Base-by-base conservation (phyloP, 1,284 basidiomycete species). In the Ceratobasidium sp. region DNA sequence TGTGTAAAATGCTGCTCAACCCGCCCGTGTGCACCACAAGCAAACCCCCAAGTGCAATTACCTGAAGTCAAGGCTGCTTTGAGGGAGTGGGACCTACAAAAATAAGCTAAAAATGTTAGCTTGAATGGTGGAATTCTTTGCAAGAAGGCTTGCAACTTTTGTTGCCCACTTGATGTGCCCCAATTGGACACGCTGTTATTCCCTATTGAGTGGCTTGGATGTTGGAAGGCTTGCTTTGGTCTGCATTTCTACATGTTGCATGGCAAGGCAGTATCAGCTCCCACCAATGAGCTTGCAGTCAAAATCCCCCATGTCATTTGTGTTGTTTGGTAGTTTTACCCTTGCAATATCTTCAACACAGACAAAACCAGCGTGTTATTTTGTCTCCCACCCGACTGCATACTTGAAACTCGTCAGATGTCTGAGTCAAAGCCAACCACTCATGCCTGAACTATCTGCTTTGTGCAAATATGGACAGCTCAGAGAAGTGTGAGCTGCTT, bases 311-410 rank as follows among this genome's bases (percentile, higher is more conserved):
- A 69, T 14, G 28, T 74, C 26, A n/a, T 48, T 21, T 21, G 39
- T 2, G 39, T 72, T 5, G 36, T 71, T 28, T 18, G 39, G 9
- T 5, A 18, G 10, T 74, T 58, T 80, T 6, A 75, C 5, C 69
- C 76, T 45, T 57, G 75, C n/a, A 78, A 82, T 52, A 80, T 80
- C 34, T 81, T 79, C 60, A 82, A 82, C 64, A 78, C 80, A 77
- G 81, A 83, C 76, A 79, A 82, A 72, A 81, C 80, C 4, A 79
- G 79, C 1, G 65, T 81, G 3, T 80, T 80, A 71, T 81, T 78
- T 75, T 72, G 75, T 10, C 69, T 76, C 69, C 71, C 74, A 26
- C 78, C 78, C 3, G 75, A 78, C 50, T 71, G 72, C 23, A 76
- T 77, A 3, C 71, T 79, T 0, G 72, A 77, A 12, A 72, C 79